Percentiles rank a stretch among this genome's conserved stretches.
phyloP scores from a whole-genome alignment of 1,284 basidiomycete genomes.

The Wallemia hederae region DNA sequence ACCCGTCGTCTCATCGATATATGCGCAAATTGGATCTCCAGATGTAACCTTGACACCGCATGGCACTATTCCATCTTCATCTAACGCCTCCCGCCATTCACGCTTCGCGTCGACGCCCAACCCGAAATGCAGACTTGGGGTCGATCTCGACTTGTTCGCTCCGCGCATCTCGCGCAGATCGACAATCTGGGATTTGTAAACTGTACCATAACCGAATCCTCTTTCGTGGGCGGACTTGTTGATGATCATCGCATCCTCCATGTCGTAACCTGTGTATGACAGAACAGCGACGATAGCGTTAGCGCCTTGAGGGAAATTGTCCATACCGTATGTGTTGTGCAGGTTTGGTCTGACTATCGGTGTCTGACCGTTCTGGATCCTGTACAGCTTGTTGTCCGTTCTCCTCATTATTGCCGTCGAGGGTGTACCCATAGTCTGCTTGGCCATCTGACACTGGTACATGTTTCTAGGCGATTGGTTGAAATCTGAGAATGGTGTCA shows the following conservation, averaged over 20 bases:
- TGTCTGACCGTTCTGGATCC: constrained; percentile 78
- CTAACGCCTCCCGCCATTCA: constrained; percentile 35
- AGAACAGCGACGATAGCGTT: constrained; percentile 98
- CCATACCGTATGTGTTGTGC: constrained; percentile 93
- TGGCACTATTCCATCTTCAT: constrained; percentile 56
- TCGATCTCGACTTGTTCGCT: constrained; percentile 24
- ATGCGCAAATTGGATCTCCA: constrained; percentile 54
- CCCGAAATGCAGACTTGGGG: constrained; percentile 50
- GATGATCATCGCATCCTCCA: constrained; percentile 99
- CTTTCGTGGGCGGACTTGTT: constrained; percentile 98
- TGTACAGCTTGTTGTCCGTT: constrained; percentile 96
- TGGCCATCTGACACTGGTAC: constrained; percentile 68
- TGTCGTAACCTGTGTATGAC: constrained; percentile 98
- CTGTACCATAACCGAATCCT: constrained; percentile 84
- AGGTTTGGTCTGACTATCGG: constrained; percentile 76
- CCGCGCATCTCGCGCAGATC: constrained; percentile 60
- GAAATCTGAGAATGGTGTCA: constrained; percentile 58
- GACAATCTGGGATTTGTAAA: constrained; percentile 83
- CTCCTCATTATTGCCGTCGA: constrained; percentile 65
- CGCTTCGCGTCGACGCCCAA: constrained; percentile 43
- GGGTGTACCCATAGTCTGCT: constrained; percentile 98
- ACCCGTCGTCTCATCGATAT: constrained; percentile 59
- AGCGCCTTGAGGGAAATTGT: constrained; percentile 90
- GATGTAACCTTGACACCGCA: constrained; percentile 39
- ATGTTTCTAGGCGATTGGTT: constrained; percentile 41